phyloP scores from a whole-genome alignment of 306 rosid genomes.

The Glycine latifolia region DNA sequence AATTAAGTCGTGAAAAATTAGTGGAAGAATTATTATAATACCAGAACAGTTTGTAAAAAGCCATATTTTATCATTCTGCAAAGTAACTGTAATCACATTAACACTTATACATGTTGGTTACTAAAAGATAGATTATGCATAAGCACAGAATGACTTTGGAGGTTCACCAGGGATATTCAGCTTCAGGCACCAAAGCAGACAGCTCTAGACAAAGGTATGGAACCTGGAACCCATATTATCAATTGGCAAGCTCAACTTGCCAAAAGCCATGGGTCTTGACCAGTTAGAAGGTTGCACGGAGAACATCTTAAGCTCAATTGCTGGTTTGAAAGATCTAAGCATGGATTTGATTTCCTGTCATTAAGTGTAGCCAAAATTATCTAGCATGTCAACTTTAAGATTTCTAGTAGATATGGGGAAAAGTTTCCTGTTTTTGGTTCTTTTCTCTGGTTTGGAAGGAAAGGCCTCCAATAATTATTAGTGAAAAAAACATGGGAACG shows the following conservation, averaged over 20 bases:
- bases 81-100: neutral
- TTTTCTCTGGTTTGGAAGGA: slow-evolving; percentile 17
- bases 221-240: slow-evolving; percentile 52
- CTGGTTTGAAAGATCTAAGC: slow-evolving; percentile 74
- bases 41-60: slow-evolving; percentile 1
- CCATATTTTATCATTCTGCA: slow-evolving; percentile 9
- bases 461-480: neutral
- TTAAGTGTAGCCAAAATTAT: slow-evolving; percentile 64
- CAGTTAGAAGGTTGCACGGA: slow-evolving; percentile 60
- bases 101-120: slow-evolving; percentile 14
- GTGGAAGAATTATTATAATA: slow-evolving; percentile 20
- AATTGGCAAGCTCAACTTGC: slow-evolving; percentile 61
- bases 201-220: slow-evolving; percentile 53
- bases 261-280: slow-evolving; percentile 65
- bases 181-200: slow-evolving; percentile 66
- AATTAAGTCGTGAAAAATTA: slow-evolving; percentile 14
- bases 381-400: slow-evolving; percentile 53
- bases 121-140: slow-evolving; percentile 40
- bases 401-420: slow-evolving; percentile 33
- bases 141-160: slow-evolving; percentile 50
- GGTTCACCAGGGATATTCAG: slow-evolving; percentile 71
- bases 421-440: slow-evolving; percentile 20
- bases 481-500: neutral
- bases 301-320: slow-evolving; percentile 65
- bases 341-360: slow-evolving; percentile 87